These are phyloP conservation scores for Volvariella volvacea DNA, from an alignment of 1,284 basidiomycete species.

Conservation along the genomic window DNA sequence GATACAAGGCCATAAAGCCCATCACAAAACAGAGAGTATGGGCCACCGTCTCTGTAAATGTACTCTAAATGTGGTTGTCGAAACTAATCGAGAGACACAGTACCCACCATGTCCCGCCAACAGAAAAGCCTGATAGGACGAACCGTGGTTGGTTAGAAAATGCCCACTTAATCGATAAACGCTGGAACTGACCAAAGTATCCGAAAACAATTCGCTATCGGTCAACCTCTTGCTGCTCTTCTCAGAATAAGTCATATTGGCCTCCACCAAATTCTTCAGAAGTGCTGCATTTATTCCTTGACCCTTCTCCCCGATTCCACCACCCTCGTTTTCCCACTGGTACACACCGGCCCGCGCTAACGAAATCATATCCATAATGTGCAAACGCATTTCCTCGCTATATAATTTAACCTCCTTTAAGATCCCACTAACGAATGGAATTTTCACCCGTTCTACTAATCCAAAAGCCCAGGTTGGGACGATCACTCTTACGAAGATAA, in stretches of 20 bases:
- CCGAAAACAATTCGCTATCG: slow-evolving; percentile 37
- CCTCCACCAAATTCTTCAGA: slow-evolving; percentile 37
- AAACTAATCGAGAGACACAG: slow-evolving; percentile 2
- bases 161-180: background rate
- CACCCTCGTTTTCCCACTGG: slow-evolving; percentile 20
- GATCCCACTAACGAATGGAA: slow-evolving; percentile 13
- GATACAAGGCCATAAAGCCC: slow-evolving; percentile 37
- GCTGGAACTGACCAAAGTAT: slow-evolving; percentile 33
- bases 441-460: slow-evolving; percentile 19
- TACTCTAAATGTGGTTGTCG: too few relatives aligned
- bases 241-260: slow-evolving; percentile 31
- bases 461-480: slow-evolving; percentile 25
- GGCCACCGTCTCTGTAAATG: slow-evolving; percentile 42
- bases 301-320: slow-evolving; percentile 6
- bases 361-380: slow-evolving; percentile 33
- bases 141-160: background rate
- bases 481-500: slow-evolving; percentile 23
- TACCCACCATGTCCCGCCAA: slow-evolving; percentile 32
- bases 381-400: slow-evolving; percentile 26
- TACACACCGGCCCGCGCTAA: slow-evolving; percentile 26
- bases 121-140: slow-evolving; percentile 18
- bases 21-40: slow-evolving; percentile 36
- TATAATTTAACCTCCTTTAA: slow-evolving; percentile 19
- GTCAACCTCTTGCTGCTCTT: slow-evolving; percentile 21
- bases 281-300: slow-evolving; percentile 19